Base-by-base conservation (phyloP, 140 eudicot species). In the Ambrosia hybrid region DNA sequence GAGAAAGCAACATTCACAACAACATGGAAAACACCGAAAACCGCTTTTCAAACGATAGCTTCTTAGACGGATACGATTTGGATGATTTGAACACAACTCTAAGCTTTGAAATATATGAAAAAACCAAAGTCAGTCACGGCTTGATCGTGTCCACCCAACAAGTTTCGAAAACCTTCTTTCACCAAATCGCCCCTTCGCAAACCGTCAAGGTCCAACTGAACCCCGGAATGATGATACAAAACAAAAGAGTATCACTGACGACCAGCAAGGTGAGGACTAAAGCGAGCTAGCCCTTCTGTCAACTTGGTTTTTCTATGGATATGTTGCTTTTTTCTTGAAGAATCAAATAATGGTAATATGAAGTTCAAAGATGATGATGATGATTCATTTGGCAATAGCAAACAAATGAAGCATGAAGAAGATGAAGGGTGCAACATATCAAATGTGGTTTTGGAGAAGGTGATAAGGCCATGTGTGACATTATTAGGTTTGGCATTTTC, bases 61-160 rank as follows among this genome's bases (percentile, higher is more conserved):
- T 88, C 84, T 76, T 88, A 78, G 82, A 80, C 6, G 91, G 84
- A 17, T 84, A 80, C 10, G 92, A 83, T 43, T 65, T 84, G 15
- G 95, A 88, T 4, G 89, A 86, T 79, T 84, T 89, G 74, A 78
- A 82, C 55, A 77, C 79, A 65, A 43, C 76, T 62, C 93, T 91
- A 72, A 80, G 78, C 78, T 88, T 82, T 4, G 89, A 84, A 64
- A 83, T 88, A 10, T 86, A 78, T 51, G 97, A 84, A 84, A 90
- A 86, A 65, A 77, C 85, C 0, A 85, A 88, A 76, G 78, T 70
- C 13, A 91, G 87, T 57, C 89, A 82, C n/a, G 88, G 95, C 36
- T 61, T 86, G 70, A 80, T 86, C 51, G 89, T 91, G 15, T 88
- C 97, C 4, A 84, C 97, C n/a, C 76, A 80, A 45, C 92, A 85